Percentiles rank a stretch among this genome's conserved stretches.
These are phyloP conservation scores for Penicillium fuscoglaucum DNA, from an alignment of 2,329 filamentous ascomycete species.

Conservation along the genomic window DNA sequence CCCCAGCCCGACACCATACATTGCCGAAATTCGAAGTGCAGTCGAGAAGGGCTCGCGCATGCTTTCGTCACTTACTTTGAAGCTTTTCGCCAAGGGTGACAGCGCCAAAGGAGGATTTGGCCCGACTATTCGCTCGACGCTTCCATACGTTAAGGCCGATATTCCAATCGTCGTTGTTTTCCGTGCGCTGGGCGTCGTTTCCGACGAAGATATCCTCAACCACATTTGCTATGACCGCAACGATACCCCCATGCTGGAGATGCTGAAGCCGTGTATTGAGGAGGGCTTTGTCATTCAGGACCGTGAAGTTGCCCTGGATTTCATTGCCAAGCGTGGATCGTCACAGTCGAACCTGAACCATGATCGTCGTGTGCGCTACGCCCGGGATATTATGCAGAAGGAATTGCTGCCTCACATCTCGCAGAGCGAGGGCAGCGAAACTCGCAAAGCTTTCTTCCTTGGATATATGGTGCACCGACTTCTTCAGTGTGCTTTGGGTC, in stretches of 20 bases:
- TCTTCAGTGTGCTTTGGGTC: conserved; percentile 86
- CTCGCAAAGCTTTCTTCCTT: conserved; percentile 94
- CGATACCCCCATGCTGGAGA: conserved; percentile 96
- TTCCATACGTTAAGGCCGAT: conserved; percentile 92
- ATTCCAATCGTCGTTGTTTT: conserved; percentile 95
- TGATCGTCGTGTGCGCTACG: conserved; percentile 88
- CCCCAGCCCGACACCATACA: conserved; percentile 88
- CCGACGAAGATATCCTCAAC: conserved; percentile 96
- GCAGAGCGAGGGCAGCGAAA: conserved; percentile 90
- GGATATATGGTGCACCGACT: conserved; percentile 99
- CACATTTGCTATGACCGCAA: conserved; percentile 96
- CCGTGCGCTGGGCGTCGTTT: conserved; percentile 90
- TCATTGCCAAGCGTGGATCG: conserved; percentile 87
- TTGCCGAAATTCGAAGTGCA: conserved; percentile 93
- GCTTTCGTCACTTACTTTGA: conserved; percentile 89
- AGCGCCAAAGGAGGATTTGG: conserved; percentile 76
- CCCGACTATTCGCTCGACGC: conserved; percentile 82
- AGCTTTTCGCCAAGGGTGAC: conserved; percentile 84
- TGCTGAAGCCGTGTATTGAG: conserved; percentile 94
- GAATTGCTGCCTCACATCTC: conserved; percentile 96
- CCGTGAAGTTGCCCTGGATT: conserved; percentile 88
- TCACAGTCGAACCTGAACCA: conserved; percentile 69
- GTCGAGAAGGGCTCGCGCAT: conserved; percentile 94
- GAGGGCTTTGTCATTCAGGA: conserved; percentile 97
- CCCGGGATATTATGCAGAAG: conserved; percentile 92